phyloP scores from a whole-genome alignment of 2,329 filamentous ascomycete genomes.

The Trichoderma brevicompactum region DNA sequence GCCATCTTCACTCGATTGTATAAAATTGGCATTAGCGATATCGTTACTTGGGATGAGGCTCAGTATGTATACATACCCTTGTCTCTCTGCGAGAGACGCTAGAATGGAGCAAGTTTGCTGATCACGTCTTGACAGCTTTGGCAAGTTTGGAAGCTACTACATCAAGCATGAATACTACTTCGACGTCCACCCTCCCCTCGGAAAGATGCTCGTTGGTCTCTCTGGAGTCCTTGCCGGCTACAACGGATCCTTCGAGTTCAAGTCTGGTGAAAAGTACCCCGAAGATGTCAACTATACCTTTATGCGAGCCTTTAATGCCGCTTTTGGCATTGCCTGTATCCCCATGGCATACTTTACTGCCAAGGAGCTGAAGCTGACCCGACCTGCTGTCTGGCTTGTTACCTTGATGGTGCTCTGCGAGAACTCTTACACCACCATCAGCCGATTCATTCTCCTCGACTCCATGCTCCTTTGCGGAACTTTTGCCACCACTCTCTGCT shows the following conservation, averaged over 20 bases:
- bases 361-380: conserved; percentile 83
- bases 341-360: conserved; percentile 96
- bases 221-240: conserved; percentile 96
- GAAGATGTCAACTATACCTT: conserved; percentile 95
- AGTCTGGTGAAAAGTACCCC: conserved; percentile 95
- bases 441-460: conserved; percentile 95
- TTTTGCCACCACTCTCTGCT: conserved; percentile 96
- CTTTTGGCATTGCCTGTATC: conserved; percentile 90
- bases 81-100: neutral
- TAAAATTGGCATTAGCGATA: conserved; percentile 70
- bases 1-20: conserved; percentile 70
- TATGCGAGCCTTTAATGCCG: conserved; percentile 97
- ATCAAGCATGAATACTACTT: conserved; percentile 99
- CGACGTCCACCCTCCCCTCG: conserved; percentile 84
- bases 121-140: conserved; percentile 62
- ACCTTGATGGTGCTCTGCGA: conserved; percentile 98
- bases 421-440: conserved; percentile 99
- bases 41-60: conserved; percentile 70
- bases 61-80: conserved; percentile 53
- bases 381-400: conserved; percentile 90
- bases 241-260: conserved; percentile 99
- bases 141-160: conserved; percentile 98
- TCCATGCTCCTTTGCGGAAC: conserved; percentile 99
- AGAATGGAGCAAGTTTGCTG: conserved; percentile 25
- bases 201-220: conserved; percentile 97